Conservation (phyloP, 2,329 filamentous ascomycete genomes). For the Fusarium sacchari region DNA sequence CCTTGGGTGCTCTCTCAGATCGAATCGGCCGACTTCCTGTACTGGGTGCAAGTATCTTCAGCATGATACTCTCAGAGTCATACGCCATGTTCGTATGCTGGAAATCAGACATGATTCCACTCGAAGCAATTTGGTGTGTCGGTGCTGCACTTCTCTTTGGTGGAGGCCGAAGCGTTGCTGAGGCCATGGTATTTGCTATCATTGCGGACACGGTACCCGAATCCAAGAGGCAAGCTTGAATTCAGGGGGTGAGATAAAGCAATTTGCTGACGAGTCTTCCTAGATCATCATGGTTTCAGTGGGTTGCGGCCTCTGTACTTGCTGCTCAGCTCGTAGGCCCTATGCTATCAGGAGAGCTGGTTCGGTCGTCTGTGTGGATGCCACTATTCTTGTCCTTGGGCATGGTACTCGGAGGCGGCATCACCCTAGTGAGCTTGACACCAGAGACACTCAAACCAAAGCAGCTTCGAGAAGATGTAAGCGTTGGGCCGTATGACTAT, state of each 20-base stretch:
- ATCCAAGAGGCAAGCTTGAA: slow-evolving; percentile 24
- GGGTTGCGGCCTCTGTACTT: slow-evolving; percentile 36
- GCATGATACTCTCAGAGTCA: slow-evolving; percentile 37
- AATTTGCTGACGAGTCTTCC: not conserved
- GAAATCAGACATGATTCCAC: slow-evolving; percentile 31
- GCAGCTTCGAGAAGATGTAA: not conserved
- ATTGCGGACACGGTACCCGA: slow-evolving; percentile 33
- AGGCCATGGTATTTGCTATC: slow-evolving; percentile 45
- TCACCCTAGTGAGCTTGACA: slow-evolving; percentile 26
- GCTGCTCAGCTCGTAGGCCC: slow-evolving; percentile 34
- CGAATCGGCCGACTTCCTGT: slow-evolving; percentile 39
- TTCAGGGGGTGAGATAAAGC: not conserved
- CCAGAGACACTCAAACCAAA: slow-evolving; percentile 35
- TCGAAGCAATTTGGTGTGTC: slow-evolving; percentile 40
- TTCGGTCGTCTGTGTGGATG: slow-evolving; percentile 31
- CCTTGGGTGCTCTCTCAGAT: slow-evolving; percentile 39
- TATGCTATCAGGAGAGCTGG: slow-evolving; percentile 27
- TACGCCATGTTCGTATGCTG: slow-evolving; percentile 36
- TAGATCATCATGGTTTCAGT: slow-evolving; percentile 43
- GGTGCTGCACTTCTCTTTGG: slow-evolving; percentile 39
- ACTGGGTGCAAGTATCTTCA: slow-evolving; percentile 38
- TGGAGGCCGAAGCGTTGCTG: slow-evolving; percentile 40
- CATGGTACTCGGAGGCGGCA: slow-evolving; percentile 27
- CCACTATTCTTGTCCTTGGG: slow-evolving; percentile 35
- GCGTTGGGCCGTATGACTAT: not conserved